Evolutionary conservation across 306 rosid genomes (phyloP).

Genomic region (Calophaca sinica): DNA sequence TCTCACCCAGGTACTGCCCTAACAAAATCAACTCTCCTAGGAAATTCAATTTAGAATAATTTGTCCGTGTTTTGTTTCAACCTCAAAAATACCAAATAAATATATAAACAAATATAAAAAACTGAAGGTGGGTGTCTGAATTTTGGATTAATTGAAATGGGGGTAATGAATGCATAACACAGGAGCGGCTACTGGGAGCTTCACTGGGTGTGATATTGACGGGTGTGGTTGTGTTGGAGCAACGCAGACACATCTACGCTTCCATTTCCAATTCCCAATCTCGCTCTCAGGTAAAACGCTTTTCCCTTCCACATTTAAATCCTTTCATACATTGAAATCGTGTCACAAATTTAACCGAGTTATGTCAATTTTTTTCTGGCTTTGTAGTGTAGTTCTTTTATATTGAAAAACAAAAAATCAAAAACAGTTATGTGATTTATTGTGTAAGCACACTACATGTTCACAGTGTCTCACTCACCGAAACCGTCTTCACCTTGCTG

Average conservation of each 20-base stretch:
- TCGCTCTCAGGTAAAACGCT: slow-evolving; percentile 54
- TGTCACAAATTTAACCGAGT: background rate
- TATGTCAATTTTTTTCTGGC: background rate
- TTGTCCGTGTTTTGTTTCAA: background rate
- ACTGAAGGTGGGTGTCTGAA: background rate
- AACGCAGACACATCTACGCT: slow-evolving; percentile 65
- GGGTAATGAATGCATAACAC: background rate
- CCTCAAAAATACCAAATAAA: too few relatives aligned
- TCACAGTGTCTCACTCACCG: background rate
- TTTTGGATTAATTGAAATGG: slow-evolving; percentile 11
- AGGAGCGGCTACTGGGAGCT: slow-evolving; percentile 88
- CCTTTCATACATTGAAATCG: background rate
- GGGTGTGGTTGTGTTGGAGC: slow-evolving; percentile 71
- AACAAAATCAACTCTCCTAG: background rate
- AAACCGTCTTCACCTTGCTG: background rate
- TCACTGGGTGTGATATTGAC: slow-evolving; percentile 72
- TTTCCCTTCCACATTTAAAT: background rate
- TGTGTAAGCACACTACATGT: slow-evolving; percentile 2
- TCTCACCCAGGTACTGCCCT: slow-evolving; percentile 68
- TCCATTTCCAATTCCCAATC: slow-evolving; percentile 64
- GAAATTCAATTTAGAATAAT: slow-evolving; percentile 1
- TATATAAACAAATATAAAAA: too few relatives aligned
- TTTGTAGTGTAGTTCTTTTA: background rate
- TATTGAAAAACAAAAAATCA: too few relatives aligned
- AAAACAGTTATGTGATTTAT: background rate